Base-by-base conservation (phyloP, 208 protist species). In the Leishmania guyanensis region DNA sequence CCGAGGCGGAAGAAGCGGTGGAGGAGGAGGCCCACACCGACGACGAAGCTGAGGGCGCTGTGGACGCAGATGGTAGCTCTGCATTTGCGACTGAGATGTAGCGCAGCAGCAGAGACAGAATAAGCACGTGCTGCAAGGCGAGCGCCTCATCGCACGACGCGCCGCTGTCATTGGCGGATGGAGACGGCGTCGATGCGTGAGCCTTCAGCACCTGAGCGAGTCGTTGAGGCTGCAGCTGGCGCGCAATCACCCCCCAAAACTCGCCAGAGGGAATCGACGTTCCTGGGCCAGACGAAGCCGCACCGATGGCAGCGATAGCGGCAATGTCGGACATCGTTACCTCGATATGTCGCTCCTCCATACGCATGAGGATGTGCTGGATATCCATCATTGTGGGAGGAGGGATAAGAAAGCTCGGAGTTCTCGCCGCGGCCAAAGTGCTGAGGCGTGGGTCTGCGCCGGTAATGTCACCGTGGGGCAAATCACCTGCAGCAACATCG, bases 291-390 rank as follows among this genome's bases (percentile, higher is more conserved):
- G 69, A 39, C 8, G 79, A 82, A 16, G 53, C 71, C 0, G 75
- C 72, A 16, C 82, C 83, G n/a, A 89, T 79, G 26, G 71, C 75
- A 33, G 83, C 86, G 48, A 89, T 33, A 17, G 83, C 82, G 2
- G 86, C 83, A 43, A 86, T 72, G 72, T 86, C 84, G 2, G 82
- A 46, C 80, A 88, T 82, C 36, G 77, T 84, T 79, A 88, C 70
- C 65, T 77, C 78, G 64, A 84, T 64, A 5, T 72, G 70, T 26
- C 82, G 83, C 73, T 88, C 82, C 82, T 85, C 80, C 87, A 93
- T 93, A 36, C 90, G 90, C 70, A 84, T 36, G 83, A 85, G 54
- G 20, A 92, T 85, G 72, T 83, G 82, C 48, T 71, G 69, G 14
- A 92, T 80, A 17, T 90, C 86, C 6, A 36, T 66, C 74, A 84